Base-by-base conservation (phyloP, 805 yeast species). In the Teunomyces barrocoloradensis region DNA sequence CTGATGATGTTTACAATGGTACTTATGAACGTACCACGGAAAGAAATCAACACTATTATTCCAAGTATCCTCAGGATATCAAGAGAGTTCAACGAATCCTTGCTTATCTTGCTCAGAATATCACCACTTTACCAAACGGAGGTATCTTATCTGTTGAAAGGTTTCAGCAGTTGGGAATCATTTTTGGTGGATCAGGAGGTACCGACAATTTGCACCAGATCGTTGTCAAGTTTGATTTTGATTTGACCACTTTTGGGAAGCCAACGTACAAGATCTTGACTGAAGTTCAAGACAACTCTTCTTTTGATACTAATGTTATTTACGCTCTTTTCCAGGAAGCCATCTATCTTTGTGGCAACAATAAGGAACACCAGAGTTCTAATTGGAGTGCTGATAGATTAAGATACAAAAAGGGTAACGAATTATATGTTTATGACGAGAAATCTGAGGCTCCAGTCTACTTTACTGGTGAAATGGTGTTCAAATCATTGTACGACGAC, bases 281-380 rank as follows among this genome's bases (percentile, higher is more conserved):
- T 20, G 38, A 51, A 2, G 49, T 79, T 10, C 71, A 74, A 50
- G 58, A 58, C 39, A 53, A 46, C 20, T 57, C 65, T 6, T 63
- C 74, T 1, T 81, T 79, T 55, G 85, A 80, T 48, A 74, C 84
- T 3, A 81, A 81, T 51, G 61, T 77, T 27, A 54, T 81, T 13
- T 81, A 81, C 54, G 80, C 81, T 2, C 64, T 82, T 35, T 73
- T 80, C 52, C 84, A 80, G 56, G 85, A 81, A 52, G 80, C 83
- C 5, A 80, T 81, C 12, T 81, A 81, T 58, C 65, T 77, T 49
- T 80, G 78, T 53, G 77, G 79, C 0, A 50, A 50, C 39, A 45
- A 51, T 36, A 9, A 39, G 7, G 6, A 46, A 32, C 42, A 46
- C 45, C 7, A 37, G 11, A 63, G 64, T 1, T 46, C 78, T 4